Evolutionary conservation across 2,329 filamentous ascomycete genomes (phyloP), one percentile per base, ranked within the genome.

Genomic region (Aspergillus vadensis): DNA sequence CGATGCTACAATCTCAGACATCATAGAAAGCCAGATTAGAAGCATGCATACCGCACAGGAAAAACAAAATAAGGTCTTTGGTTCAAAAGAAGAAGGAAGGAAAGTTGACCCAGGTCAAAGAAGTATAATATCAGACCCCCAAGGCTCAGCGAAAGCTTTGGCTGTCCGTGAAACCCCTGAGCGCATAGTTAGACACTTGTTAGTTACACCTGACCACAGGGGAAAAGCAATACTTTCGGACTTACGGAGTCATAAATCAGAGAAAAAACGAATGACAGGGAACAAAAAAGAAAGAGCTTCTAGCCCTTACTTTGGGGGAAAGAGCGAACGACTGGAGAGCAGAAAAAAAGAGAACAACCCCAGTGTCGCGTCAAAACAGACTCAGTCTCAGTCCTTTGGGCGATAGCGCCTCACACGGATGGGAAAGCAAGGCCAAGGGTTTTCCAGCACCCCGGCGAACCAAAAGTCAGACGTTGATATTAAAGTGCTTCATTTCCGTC

Each of bases 41-140:
- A 43, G 51, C 55, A 43, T 57, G 53, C 70, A 41, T 68, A 72
- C 68, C 63, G 62, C 50, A 60, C 47, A 25, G 64, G 23, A 15
- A 12, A 14, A 15, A 30, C 5, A 36, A 63, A 21, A 41, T 8
- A 27, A 55, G 41, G 52, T 57, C 55, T 58, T 36, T 58, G 32
- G 25, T 41, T 59, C 32, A 36, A 59, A 58, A 59, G 62, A 65
- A 19, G 62, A 71, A 71, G 27, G 65, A 68, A 60, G 57, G 61
- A 63, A 60, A 23, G 59, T 49, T 63, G 62, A 63, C 36, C 47
- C 47, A 52, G 51, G 57, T 66, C 58, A 65, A 56, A 59, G 57
- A 38, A 49, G 61, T 64, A 67, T 66, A 64, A 64, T 71, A 64
- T 69, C 68, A 70, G 70, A 71, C 67, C 64, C 61, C 60, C 63